These are phyloP conservation scores for Castanea mollissima DNA, from an alignment of 306 rosid genomes.

Conservation along the genomic window DNA sequence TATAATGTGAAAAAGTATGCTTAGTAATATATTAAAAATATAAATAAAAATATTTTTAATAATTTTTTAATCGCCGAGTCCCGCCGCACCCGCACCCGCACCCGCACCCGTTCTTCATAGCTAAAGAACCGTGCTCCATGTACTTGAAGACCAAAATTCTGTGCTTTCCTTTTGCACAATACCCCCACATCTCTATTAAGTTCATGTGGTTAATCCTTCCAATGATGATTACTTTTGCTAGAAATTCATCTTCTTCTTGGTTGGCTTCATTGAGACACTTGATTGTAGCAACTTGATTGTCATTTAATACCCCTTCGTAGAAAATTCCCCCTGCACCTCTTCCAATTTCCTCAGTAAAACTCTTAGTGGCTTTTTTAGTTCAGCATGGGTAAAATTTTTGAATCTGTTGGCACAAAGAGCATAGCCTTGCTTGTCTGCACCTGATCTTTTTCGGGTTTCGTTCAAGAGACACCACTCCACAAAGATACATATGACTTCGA, in stretches of 20 bases:
- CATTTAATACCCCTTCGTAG: conserved; percentile 41
- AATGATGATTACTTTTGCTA: conserved; percentile 28
- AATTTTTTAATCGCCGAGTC: no score
- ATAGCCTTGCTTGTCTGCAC: conserved; percentile 9
- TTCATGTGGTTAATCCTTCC: conserved; percentile 32
- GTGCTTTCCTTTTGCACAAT: conserved; percentile 32
- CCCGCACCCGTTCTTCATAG: no score
- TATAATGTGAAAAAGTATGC: no score
- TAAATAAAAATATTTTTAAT: no score
- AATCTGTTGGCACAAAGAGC: conserved; percentile 44
- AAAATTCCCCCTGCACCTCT: conserved; percentile 57
- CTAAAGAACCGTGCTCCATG: conserved; percentile 32
- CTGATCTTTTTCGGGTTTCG: background rate
- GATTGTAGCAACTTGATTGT: conserved; percentile 45
- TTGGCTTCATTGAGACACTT: conserved; percentile 30
- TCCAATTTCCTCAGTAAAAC: conserved; percentile 52
- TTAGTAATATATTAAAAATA: no score
- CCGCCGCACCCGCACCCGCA: no score
- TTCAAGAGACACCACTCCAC: conserved; percentile 11
- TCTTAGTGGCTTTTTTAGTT: conserved; percentile 45
- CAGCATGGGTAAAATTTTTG: conserved; percentile 37
- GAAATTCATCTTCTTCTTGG: conserved; percentile 39
- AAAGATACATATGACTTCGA: conserved; percentile 26
- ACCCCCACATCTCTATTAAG: conserved; percentile 41
- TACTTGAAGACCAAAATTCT: conserved; percentile 33